These are phyloP conservation scores for Heterobasidion parviporum DNA, from an alignment of 1,284 basidiomycete genomes.

Conservation along the genomic window DNA sequence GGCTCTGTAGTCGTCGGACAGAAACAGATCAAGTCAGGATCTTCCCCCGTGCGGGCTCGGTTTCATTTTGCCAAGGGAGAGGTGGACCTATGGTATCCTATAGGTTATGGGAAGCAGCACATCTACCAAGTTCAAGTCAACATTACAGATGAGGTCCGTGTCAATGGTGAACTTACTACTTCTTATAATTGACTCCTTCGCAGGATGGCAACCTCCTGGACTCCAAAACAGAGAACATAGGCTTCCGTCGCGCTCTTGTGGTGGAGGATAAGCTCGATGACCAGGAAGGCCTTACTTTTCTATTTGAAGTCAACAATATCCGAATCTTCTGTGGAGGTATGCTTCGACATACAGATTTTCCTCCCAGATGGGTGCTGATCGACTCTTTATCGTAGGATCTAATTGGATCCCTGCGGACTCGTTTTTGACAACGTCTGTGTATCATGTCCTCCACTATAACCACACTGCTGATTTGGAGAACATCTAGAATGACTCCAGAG, in stretches of 20 bases:
- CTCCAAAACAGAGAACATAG: constrained; percentile 47
- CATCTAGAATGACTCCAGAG: constrained; percentile 32
- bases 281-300: constrained; percentile 70
- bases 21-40: constrained; percentile 27
- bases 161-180: background rate
- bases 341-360: constrained; percentile 7
- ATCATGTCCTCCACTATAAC: background rate
- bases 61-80: constrained; percentile 49
- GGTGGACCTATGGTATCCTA: constrained; percentile 75
- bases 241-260: constrained; percentile 67
- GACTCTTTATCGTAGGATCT: constrained; percentile 39
- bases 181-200: background rate
- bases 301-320: constrained; percentile 85
- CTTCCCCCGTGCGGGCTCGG: constrained; percentile 30
- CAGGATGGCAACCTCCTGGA: constrained; percentile 46
- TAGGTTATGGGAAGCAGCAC: constrained; percentile 76
- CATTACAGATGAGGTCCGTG: constrained; percentile 41
- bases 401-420: constrained; percentile 94
- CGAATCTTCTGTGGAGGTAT: constrained; percentile 81
- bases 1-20: constrained; percentile 33
- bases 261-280: constrained; percentile 71
- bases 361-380: background rate
- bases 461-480: background rate
- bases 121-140: constrained; percentile 57
- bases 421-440: constrained; percentile 68